These are phyloP conservation scores for Lanmaoa rubissima DNA, from an alignment of 768 basidiomycete genomes.

Conservation along the genomic window DNA sequence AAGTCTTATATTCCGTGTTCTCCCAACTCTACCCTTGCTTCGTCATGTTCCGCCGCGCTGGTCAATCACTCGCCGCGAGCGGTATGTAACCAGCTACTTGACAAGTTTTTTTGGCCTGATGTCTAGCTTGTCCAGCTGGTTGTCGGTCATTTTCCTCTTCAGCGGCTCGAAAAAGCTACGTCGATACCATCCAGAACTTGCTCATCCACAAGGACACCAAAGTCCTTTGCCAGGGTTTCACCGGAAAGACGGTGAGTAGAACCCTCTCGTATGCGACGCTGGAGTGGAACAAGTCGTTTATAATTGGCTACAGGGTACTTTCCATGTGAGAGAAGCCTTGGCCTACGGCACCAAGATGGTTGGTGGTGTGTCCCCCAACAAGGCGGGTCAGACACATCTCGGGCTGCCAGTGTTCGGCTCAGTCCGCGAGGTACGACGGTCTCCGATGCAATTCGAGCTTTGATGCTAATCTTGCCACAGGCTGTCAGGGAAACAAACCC, in stretches of 20 bases:
- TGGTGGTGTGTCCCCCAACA: slow-evolving; percentile 95
- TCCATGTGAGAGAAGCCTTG: slow-evolving; percentile 91
- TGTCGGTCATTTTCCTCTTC: slow-evolving; percentile 83
- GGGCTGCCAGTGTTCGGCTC: slow-evolving; percentile 92
- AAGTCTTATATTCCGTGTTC: slow-evolving; percentile 6
- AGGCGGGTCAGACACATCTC: slow-evolving; percentile 93
- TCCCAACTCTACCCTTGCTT: slow-evolving; percentile 11
- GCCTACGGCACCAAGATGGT: slow-evolving; percentile 97
- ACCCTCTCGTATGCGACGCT: neutral
- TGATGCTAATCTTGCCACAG: slow-evolving; percentile 38
- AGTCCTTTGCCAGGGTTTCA: slow-evolving; percentile 90
- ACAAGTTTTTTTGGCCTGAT: neutral
- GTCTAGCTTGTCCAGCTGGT: slow-evolving; percentile 42
- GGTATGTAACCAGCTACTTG: slow-evolving; percentile 38
- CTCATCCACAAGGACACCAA: slow-evolving; percentile 93
- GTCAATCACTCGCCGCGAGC: slow-evolving; percentile 51
- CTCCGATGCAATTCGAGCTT: neutral
- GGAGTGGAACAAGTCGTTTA: slow-evolving; percentile 1
- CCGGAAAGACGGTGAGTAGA: slow-evolving; percentile 84
- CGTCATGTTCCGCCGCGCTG: slow-evolving; percentile 57
- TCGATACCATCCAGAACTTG: slow-evolving; percentile 87
- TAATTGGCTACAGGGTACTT: slow-evolving; percentile 68
- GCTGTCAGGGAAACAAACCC: slow-evolving; percentile 84
- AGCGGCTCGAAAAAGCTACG: slow-evolving; percentile 72
- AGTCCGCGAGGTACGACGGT: slow-evolving; percentile 72